Evolutionary conservation across 345 rosid genomes (phyloP).

Genomic region (Boechera stricta): DNA sequence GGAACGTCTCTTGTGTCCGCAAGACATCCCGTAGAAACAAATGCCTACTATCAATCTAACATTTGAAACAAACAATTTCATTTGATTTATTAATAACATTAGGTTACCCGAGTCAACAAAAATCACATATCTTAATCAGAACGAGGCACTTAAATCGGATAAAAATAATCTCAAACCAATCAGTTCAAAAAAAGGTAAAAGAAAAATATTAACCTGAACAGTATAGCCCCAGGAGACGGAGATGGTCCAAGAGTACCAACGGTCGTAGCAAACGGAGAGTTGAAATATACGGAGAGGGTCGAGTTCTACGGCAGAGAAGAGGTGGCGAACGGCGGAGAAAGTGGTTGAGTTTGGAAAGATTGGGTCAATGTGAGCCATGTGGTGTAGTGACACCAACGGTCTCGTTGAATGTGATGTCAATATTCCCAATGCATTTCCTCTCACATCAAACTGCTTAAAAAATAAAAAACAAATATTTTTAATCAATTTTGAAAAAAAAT

Average conservation of each 20-base stretch:
- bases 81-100: background rate
- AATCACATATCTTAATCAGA: background rate
- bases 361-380: constrained; percentile 60
- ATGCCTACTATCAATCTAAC: constrained; percentile 49
- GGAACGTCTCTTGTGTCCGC: constrained; percentile 65
- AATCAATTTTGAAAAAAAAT: background rate
- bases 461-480: background rate
- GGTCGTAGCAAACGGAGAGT: constrained; percentile 82
- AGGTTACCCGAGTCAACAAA: background rate
- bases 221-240: constrained; percentile 89
- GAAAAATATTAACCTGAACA: constrained; percentile 54
- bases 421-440: constrained; percentile 73
- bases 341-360: constrained; percentile 76
- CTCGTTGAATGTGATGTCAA: constrained; percentile 72
- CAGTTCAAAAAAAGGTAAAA: background rate
- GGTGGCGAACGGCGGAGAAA: constrained; percentile 54
- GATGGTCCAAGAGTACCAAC: constrained; percentile 79
- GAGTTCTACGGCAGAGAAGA: constrained; percentile 54
- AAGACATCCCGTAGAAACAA: constrained; percentile 54
- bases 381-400: constrained; percentile 83
- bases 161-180: background rate
- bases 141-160: too few species aligned
- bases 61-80: constrained; percentile 1
- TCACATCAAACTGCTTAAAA: constrained; percentile 61
- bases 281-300: constrained; percentile 78